phyloP scores from a whole-genome alignment of 1,284 basidiomycete genomes.

The Sanghuangporus baumii region DNA sequence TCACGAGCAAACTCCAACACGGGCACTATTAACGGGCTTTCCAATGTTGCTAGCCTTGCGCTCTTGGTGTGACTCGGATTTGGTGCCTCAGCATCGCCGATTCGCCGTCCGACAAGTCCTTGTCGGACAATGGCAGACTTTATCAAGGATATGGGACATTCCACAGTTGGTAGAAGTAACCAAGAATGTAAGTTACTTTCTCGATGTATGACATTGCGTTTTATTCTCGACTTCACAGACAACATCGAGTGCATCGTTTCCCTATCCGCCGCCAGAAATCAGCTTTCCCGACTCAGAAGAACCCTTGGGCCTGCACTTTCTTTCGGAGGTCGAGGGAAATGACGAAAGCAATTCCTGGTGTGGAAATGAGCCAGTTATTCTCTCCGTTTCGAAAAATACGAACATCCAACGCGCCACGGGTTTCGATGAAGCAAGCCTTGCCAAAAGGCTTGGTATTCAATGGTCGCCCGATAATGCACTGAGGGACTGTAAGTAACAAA shows the following conservation, averaged over 20 bases:
- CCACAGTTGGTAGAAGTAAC: conserved; percentile 47
- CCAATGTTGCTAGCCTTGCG: conserved; percentile 86
- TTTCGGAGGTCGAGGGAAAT: not conserved
- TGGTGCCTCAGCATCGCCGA: conserved; percentile 34
- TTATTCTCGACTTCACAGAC: not conserved
- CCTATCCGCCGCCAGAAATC: conserved; percentile 25
- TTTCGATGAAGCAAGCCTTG: conserved; percentile 50
- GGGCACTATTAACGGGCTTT: conserved; percentile 70
- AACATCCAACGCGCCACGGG: conserved; percentile 60
- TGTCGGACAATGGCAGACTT: conserved; percentile 57
- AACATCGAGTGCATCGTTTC: not conserved
- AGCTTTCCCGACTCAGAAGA: conserved; percentile 32
- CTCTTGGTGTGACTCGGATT: conserved; percentile 16
- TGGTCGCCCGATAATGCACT: conserved; percentile 80
- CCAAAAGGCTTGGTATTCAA: conserved; percentile 43
- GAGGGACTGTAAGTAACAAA: conserved; percentile 56
- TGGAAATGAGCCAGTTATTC: conserved; percentile 41
- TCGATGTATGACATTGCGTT: not conserved
- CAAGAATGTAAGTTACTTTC: conserved; percentile 42
- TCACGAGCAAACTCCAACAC: conserved; percentile 65
- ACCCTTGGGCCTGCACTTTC: conserved; percentile 28
- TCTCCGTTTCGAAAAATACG: conserved; percentile 43
- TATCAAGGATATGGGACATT: conserved; percentile 54
- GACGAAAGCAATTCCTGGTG: not conserved
- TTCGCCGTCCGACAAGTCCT: conserved; percentile 58